Conservation (phyloP, 1,139 yeast species). For the Candida sp. region DNA sequence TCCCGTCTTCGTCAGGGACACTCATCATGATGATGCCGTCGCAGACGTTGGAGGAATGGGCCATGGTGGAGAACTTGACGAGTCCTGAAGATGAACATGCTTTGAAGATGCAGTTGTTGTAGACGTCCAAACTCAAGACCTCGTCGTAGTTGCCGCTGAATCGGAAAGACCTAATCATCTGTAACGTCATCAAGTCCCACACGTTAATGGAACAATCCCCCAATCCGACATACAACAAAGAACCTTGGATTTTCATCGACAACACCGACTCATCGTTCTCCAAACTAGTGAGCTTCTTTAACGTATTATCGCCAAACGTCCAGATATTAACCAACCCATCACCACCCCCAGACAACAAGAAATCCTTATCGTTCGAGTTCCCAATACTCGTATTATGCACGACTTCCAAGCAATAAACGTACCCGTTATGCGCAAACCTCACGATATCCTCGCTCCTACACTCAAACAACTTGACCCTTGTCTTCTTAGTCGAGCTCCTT, state of each 20-base stretch:
- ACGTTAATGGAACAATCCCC: slow-evolving; percentile 73
- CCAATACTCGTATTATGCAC: slow-evolving; percentile 22
- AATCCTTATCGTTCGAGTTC: slow-evolving; percentile 10
- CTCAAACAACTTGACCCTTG: slow-evolving; percentile 52
- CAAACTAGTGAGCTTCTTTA: slow-evolving; percentile 40
- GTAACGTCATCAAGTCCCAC: slow-evolving; percentile 86
- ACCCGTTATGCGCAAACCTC: slow-evolving; percentile 91
- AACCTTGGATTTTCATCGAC: slow-evolving; percentile 64
- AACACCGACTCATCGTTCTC: slow-evolving; percentile 74
- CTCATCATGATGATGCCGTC: slow-evolving; percentile 15
- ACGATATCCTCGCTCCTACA: slow-evolving; percentile 68
- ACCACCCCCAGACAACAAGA: slow-evolving; percentile 72
- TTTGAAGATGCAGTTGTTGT: slow-evolving; percentile 55
- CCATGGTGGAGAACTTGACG: slow-evolving; percentile 53
- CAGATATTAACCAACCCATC: slow-evolving; percentile 87
- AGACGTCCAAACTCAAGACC: slow-evolving; percentile 48
- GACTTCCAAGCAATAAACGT: slow-evolving; percentile 72
- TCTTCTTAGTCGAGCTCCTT: slow-evolving; percentile 19
- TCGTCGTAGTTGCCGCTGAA: slow-evolving; percentile 36
- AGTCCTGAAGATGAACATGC: slow-evolving; percentile 60
- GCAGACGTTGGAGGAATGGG: slow-evolving; percentile 13
- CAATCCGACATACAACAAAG: slow-evolving; percentile 80
- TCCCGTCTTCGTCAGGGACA: slow-evolving; percentile 20
- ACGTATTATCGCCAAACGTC: slow-evolving; percentile 35
- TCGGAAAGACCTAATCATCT: slow-evolving; percentile 63